Evolutionary conservation across 441 rosid species (phyloP).

Genomic region (Eutrema salsugineum): DNA sequence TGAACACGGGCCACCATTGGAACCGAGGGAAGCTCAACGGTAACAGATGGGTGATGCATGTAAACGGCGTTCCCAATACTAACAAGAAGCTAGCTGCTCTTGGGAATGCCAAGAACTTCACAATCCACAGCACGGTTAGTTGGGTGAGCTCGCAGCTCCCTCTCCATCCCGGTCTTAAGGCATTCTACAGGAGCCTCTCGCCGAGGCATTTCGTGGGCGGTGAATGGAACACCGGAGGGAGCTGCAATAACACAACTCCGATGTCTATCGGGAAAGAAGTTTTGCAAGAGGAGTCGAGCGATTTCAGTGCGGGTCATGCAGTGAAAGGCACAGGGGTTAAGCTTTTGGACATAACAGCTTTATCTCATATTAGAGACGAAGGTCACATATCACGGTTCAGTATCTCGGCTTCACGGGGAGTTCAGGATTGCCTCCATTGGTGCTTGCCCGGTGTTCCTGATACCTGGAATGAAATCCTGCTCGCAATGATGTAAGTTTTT

Average conservation of each 20-base stretch:
- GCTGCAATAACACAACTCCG: conserved; percentile 81
- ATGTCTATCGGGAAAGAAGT: conserved; percentile 83
- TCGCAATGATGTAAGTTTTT: conserved; percentile 49
- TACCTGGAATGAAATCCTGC: conserved; percentile 89
- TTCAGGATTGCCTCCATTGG: conserved; percentile 93
- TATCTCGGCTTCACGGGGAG: conserved; percentile 54
- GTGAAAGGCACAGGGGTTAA: conserved; percentile 72
- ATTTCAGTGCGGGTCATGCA: conserved; percentile 56
- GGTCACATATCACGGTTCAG: conserved; percentile 89
- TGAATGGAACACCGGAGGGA: conserved; percentile 98
- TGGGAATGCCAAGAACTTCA: conserved; percentile 76
- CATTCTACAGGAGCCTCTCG: conserved; percentile 83
- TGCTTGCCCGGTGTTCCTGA: conserved; percentile 97
- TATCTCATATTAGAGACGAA: conserved; percentile 83
- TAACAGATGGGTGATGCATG: conserved; percentile 83
- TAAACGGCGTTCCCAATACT: conserved; percentile 58
- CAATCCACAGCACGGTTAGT: conserved; percentile 69
- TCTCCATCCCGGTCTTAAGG: conserved; percentile 52
- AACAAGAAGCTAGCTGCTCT: conserved; percentile 62
- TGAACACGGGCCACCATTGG: conserved; percentile 96
- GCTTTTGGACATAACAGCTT: conserved; percentile 74
- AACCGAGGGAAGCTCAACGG: conserved; percentile 78
- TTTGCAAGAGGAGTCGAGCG: conserved; percentile 69
- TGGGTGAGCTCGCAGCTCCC: conserved; percentile 83
- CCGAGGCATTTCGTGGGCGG: conserved; percentile 91